A percentile compares a stretch with the other conserved stretches of the same genome.
phyloP scores from a whole-genome alignment of 208 protist species.

The Tritrichomonas musculus region DNA sequence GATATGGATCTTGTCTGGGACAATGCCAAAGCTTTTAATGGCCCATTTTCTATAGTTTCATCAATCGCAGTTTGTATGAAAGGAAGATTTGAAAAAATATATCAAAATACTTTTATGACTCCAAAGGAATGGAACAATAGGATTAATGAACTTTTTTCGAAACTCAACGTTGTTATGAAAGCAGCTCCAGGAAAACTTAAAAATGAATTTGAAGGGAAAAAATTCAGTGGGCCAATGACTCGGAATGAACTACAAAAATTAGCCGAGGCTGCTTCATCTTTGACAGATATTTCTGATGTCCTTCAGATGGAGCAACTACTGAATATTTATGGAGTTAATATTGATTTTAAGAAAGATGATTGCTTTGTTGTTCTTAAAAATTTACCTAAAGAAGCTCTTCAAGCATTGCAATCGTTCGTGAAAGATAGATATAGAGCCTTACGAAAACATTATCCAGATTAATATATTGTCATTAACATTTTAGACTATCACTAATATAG shows the following conservation, averaged over 20 bases:
- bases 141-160: not conserved
- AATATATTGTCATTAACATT: too few relatives aligned
- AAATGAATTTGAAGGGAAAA: not conserved
- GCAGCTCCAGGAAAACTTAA: not conserved
- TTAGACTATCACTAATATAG: too few relatives aligned
- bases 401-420: not conserved
- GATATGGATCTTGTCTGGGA: not conserved
- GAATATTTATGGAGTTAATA: not conserved
- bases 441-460: too few relatives aligned
- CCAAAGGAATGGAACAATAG: not conserved
- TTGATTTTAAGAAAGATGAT: not conserved
- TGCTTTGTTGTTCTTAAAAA: not conserved
- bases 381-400: not conserved
- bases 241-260: not conserved
- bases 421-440: too few relatives aligned
- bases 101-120: too few relatives aligned
- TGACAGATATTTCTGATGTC: not conserved
- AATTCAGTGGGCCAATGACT: not conserved
- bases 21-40: not conserved
- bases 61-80: not conserved
- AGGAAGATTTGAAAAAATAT: not conserved
- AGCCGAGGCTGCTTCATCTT: not conserved
- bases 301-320: not conserved
- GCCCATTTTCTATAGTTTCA: not conserved
- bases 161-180: not conserved